Percentiles rank a stretch among this genome's conserved stretches.
These are phyloP conservation scores for Suillus lakei DNA, from an alignment of 768 basidiomycete genomes.

Conservation along the genomic window DNA sequence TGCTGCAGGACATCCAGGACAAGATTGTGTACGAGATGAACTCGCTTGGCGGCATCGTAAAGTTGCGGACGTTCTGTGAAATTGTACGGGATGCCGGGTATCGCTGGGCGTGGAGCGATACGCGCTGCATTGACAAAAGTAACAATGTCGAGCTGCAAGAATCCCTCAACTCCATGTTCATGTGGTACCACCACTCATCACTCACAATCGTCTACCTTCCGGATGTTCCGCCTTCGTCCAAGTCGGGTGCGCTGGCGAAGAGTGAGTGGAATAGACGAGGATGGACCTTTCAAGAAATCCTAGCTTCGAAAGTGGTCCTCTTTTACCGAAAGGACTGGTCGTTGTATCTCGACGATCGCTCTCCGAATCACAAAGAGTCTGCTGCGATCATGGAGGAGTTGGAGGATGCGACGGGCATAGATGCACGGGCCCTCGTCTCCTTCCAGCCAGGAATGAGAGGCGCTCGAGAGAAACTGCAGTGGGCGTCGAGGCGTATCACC, in stretches of 20 bases:
- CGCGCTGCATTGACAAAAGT: background rate
- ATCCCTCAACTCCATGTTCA: background rate
- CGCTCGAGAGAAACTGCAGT: too few relatives aligned
- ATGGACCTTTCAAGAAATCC: background rate
- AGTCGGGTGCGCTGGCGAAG: background rate
- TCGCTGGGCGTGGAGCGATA: background rate
- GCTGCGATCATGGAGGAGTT: background rate
- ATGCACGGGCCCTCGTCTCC: too few relatives aligned
- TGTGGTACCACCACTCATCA: background rate
- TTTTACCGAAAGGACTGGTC: background rate
- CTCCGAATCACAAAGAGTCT: background rate
- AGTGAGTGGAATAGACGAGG: background rate
- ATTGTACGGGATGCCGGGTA: background rate
- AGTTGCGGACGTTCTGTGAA: background rate
- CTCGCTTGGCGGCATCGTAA: background rate
- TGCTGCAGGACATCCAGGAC: background rate
- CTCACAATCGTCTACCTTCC: background rate
- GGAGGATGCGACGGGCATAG: too few relatives aligned
- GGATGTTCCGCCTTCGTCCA: background rate
- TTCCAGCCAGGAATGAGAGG: too few relatives aligned
- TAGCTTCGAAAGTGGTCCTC: background rate
- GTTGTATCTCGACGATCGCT: background rate
- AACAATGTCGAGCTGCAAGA: background rate
- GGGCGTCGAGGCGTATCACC: too few relatives aligned
- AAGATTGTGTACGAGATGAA: background rate